These are phyloP conservation scores for Grigorovia transvaalensis DNA, from an alignment of 805 yeast genomes.

Conservation along the genomic window DNA sequence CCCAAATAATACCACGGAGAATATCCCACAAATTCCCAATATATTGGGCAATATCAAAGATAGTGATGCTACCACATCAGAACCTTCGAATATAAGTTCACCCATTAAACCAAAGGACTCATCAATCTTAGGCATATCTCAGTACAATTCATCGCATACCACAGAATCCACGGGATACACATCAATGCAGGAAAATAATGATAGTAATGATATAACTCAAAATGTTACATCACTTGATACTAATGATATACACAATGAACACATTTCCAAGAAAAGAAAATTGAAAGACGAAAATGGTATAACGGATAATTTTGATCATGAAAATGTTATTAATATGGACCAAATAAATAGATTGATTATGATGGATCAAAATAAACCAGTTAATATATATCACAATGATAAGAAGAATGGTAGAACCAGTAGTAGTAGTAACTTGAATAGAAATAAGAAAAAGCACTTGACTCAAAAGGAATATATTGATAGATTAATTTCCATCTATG, in stretches of 20 bases:
- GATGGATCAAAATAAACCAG: background rate
- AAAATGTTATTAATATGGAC: background rate
- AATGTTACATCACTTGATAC: no score
- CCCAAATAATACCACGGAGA: background rate
- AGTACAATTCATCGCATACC: background rate
- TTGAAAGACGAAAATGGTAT: background rate
- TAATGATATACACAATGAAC: background rate
- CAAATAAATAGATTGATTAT: slow-evolving; percentile 1
- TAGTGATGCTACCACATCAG: background rate
- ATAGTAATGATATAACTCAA: background rate
- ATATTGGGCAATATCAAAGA: background rate
- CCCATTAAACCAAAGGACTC: background rate
- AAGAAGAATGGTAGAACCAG: background rate
- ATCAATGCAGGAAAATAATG: background rate
- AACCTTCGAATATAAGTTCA: background rate
- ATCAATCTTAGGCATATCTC: background rate
- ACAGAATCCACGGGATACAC: background rate
- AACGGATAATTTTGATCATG: background rate
- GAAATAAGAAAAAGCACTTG: slow-evolving; percentile 1
- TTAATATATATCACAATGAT: slow-evolving; percentile 1
- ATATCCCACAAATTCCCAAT: background rate
- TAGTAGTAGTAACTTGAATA: background rate
- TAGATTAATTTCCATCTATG: slow-evolving; percentile 18
- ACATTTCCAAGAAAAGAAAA: background rate
- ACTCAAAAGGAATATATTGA: slow-evolving; percentile 17